phyloP scores from a whole-genome alignment of 108 stramenopile species.

The Aureococcus anophagefferens region DNA sequence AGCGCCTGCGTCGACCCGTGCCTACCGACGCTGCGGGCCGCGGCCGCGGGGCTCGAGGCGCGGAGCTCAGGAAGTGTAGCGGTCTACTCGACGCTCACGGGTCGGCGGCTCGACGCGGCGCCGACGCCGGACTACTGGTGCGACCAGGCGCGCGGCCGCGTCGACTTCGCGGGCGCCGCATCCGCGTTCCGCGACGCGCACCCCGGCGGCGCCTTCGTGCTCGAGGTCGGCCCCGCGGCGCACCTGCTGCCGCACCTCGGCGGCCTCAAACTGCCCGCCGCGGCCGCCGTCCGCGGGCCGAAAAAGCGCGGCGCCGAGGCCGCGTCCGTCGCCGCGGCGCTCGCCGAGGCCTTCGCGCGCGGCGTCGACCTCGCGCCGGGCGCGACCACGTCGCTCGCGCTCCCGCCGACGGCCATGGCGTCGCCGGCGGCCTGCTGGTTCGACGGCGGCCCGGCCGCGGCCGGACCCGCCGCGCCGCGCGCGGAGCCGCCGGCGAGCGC shows the following conservation, averaged over 20 bases:
- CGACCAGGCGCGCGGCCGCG: not conserved
- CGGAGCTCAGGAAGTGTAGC: too few relatives aligned
- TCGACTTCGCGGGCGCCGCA: not conserved
- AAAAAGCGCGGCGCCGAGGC: not conserved
- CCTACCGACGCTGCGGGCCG: not conserved
- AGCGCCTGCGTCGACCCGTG: not conserved
- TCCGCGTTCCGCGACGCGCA: not conserved
- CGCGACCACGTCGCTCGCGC: too few relatives aligned
- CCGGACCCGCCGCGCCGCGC: too few relatives aligned
- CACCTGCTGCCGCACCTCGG: not conserved
- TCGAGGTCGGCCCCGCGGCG: not conserved
- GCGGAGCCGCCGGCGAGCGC: too few relatives aligned
- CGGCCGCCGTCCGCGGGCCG: not conserved
- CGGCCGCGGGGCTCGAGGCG: too few relatives aligned
- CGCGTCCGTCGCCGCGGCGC: not conserved
- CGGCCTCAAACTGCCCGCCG: not conserved
- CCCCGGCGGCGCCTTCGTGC: not conserved
- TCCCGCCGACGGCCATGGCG: too few relatives aligned
- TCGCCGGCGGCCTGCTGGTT: too few relatives aligned
- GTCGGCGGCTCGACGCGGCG: not conserved
- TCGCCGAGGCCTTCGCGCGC: not conserved
- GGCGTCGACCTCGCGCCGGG: not conserved
- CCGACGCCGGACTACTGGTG: not conserved
- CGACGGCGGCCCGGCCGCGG: too few relatives aligned
- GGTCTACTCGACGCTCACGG: not conserved